Conservation (phyloP, 2,329 filamentous ascomycete species). For the Arthrobotrys megalospora region DNA sequence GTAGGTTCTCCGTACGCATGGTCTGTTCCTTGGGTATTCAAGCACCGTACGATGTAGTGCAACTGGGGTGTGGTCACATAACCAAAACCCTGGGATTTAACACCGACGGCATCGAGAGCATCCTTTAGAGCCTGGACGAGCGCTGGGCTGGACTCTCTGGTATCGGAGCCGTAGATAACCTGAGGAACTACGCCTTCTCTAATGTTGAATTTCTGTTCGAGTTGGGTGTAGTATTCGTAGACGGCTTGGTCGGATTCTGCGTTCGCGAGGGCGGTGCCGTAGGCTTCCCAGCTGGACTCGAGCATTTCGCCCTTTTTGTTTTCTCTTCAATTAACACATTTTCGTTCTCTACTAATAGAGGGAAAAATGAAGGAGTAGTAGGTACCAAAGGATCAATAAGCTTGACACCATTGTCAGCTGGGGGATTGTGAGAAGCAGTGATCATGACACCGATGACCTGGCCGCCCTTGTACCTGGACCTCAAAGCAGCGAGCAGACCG, state of each 20-base stretch:
- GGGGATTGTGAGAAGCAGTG: slow-evolving; percentile 92
- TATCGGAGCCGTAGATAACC: slow-evolving; percentile 92
- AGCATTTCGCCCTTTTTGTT: slow-evolving; percentile 87
- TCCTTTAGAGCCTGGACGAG: slow-evolving; percentile 84
- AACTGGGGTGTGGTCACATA: slow-evolving; percentile 97
- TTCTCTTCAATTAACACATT: neutral
- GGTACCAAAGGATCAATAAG: slow-evolving; percentile 90
- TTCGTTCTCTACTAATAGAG: neutral
- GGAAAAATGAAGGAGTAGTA: neutral
- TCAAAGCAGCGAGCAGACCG: slow-evolving; percentile 87
- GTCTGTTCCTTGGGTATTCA: slow-evolving; percentile 90
- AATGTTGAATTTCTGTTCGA: slow-evolving; percentile 82
- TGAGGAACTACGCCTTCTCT: slow-evolving; percentile 77
- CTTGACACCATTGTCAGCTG: slow-evolving; percentile 92
- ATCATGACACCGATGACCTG: slow-evolving; percentile 98
- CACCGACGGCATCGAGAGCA: slow-evolving; percentile 81
- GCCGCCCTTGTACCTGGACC: slow-evolving; percentile 89
- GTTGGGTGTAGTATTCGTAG: slow-evolving; percentile 80
- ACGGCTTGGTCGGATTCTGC: slow-evolving; percentile 81
- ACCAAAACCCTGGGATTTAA: slow-evolving; percentile 86
- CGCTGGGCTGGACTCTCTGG: slow-evolving; percentile 88
- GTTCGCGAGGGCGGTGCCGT: slow-evolving; percentile 92
- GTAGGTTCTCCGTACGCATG: slow-evolving; percentile 90
- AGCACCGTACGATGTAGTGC: slow-evolving; percentile 93
- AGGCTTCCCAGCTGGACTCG: slow-evolving; percentile 89